phyloP scores from a whole-genome alignment of 169 alveolate species.

The Eimeria brunetti region DNA sequence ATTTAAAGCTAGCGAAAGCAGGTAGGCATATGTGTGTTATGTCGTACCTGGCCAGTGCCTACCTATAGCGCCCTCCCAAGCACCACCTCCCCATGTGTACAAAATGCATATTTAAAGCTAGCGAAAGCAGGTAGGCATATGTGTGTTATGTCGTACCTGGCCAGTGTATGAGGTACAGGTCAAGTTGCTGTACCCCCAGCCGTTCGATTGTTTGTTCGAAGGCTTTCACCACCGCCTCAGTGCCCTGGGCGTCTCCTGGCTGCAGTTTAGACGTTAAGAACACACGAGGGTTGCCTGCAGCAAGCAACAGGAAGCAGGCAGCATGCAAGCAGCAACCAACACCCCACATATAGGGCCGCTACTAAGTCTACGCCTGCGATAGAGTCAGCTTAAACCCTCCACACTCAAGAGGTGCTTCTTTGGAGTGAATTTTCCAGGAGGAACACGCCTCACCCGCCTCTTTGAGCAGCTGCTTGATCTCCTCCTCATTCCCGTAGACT shows the following conservation, averaged over 20 bases:
- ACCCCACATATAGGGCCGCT: neutral
- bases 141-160: conserved; percentile 25
- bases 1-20: neutral
- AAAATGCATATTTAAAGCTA: neutral
- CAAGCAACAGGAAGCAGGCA: too few relatives aligned
- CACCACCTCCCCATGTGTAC: too few relatives aligned
- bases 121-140: neutral
- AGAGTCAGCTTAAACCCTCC: too few relatives aligned
- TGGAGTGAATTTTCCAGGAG: too few relatives aligned
- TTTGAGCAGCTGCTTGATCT: conserved; percentile 58
- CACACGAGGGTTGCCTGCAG: conserved; percentile 62
- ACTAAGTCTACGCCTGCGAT: neutral
- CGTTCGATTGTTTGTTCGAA: conserved; percentile 48
- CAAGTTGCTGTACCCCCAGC: conserved; percentile 68
- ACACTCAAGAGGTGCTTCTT: too few relatives aligned
- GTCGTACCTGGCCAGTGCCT: conserved; percentile 75
- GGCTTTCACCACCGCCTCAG: conserved; percentile 62
- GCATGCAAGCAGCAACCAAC: neutral
- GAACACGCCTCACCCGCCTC: conserved; percentile 45
- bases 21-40: neutral
- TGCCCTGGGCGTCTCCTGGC: conserved; percentile 71
- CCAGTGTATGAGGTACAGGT: conserved; percentile 79
- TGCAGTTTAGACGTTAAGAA: conserved; percentile 68
- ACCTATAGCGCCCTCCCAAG: too few relatives aligned
- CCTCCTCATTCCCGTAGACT: conserved; percentile 74